A percentile compares a stretch with the other conserved stretches of the same genome.
Evolutionary conservation across 2,329 filamentous ascomycete species (phyloP).

Genomic region (Apiospora marii): DNA sequence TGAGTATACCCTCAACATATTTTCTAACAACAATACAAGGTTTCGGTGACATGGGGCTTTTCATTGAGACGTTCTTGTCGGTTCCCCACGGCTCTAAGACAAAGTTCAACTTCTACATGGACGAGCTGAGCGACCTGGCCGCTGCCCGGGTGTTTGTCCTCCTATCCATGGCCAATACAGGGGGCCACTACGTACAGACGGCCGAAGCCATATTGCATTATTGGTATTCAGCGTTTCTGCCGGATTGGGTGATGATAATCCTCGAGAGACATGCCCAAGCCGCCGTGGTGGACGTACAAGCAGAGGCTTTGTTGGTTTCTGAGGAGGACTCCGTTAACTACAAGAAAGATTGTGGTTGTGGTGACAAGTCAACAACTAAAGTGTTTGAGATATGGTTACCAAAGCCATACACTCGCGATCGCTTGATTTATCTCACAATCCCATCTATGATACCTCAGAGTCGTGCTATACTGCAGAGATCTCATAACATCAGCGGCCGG

Average conservation of each 20-base stretch:
- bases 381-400: not conserved
- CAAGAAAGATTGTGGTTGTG: no score
- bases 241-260: not conserved
- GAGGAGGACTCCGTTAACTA: not conserved
- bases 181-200: not conserved
- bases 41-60: not conserved
- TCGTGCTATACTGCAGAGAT: not conserved
- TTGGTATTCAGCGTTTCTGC: conserved; percentile 17
- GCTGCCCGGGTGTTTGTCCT: not conserved
- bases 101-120: not conserved
- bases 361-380: not conserved
- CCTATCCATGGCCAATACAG: not conserved
- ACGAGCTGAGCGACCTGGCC: not conserved
- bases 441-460: not conserved
- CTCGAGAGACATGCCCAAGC: not conserved
- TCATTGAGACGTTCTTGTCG: not conserved
- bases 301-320: not conserved
- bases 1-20: no score
- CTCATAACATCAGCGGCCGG: conserved; percentile 1
- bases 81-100: not conserved
- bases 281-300: fast-evolving
- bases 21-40: not conserved
- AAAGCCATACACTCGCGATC: not conserved
- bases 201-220: conserved; percentile 3
- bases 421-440: not conserved